Percentiles rank a stretch among this genome's conserved stretches.
Conservation (phyloP, 1,284 basidiomycete species). For the Puccinia coronata region DNA sequence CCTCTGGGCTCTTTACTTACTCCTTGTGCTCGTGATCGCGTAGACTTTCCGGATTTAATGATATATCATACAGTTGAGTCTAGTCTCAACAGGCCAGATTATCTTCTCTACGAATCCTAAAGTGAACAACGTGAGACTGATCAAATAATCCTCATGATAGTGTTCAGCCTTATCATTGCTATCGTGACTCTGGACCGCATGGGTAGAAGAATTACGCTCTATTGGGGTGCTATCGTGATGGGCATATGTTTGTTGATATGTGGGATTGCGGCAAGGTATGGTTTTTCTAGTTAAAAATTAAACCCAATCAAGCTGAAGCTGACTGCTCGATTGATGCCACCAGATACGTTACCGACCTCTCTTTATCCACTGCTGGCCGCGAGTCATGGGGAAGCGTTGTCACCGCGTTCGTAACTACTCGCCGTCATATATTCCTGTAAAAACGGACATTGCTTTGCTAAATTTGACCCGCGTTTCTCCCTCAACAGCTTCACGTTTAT, state of each 20-base stretch:
- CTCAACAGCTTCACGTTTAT: constrained; percentile 38
- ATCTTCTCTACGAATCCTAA: background rate
- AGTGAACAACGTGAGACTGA: background rate
- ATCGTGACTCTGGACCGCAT: constrained; percentile 58
- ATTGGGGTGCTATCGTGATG: constrained; percentile 53
- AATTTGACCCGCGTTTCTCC: background rate
- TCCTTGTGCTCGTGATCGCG: background rate
- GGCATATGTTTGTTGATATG: constrained; percentile 54
- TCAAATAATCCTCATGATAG: background rate
- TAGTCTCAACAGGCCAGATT: background rate
- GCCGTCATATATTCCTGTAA: background rate
- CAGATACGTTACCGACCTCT: constrained; percentile 24
- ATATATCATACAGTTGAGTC: constrained; percentile 55
- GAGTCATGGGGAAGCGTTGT: constrained; percentile 42
- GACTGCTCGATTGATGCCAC: background rate
- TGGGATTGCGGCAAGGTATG: constrained; percentile 51
- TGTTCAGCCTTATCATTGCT: constrained; percentile 52
- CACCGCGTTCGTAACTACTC: constrained; percentile 22
- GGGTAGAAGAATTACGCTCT: constrained; percentile 52
- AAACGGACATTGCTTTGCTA: background rate
- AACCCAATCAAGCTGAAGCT: too few species aligned
- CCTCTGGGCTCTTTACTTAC: background rate
- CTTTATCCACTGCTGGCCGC: background rate
- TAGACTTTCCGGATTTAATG: constrained; percentile 55
- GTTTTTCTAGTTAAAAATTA: background rate